phyloP scores from a whole-genome alignment of 345 rosid genomes.

The Salix koriyanagi region DNA sequence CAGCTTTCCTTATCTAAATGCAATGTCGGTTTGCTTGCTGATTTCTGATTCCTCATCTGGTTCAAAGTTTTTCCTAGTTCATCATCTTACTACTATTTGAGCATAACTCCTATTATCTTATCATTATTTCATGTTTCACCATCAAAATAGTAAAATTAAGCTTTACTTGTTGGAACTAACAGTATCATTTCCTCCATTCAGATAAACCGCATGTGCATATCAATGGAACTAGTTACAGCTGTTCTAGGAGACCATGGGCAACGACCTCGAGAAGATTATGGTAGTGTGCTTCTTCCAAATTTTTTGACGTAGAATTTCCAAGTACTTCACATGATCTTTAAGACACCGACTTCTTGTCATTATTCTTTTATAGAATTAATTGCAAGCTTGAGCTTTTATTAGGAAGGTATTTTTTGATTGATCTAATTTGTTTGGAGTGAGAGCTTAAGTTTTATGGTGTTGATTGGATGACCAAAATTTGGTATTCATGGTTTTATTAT shows the following conservation, averaged over 20 bases:
- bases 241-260: constrained; percentile 99
- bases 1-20: not conserved
- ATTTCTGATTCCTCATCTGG: not conserved
- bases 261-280: constrained; percentile 82
- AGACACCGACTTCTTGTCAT: too few species aligned
- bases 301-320: not conserved
- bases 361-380: too few species aligned
- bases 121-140: not conserved
- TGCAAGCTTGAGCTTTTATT: too few species aligned
- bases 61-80: not conserved
- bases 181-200: constrained; percentile 28
- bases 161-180: too few species aligned
- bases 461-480: not conserved
- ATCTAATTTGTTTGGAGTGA: not conserved
- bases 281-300: constrained; percentile 29
- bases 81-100: not conserved
- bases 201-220: constrained; percentile 75
- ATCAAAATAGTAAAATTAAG: not conserved
- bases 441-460: not conserved
- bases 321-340: too few species aligned
- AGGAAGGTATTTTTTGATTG: not conserved
- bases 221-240: constrained; percentile 98
- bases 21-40: not conserved
- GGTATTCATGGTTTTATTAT: not conserved
- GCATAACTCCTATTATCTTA: not conserved